phyloP scores from a whole-genome alignment of 257 asterid species.

The Solanum pimpinellifolium region DNA sequence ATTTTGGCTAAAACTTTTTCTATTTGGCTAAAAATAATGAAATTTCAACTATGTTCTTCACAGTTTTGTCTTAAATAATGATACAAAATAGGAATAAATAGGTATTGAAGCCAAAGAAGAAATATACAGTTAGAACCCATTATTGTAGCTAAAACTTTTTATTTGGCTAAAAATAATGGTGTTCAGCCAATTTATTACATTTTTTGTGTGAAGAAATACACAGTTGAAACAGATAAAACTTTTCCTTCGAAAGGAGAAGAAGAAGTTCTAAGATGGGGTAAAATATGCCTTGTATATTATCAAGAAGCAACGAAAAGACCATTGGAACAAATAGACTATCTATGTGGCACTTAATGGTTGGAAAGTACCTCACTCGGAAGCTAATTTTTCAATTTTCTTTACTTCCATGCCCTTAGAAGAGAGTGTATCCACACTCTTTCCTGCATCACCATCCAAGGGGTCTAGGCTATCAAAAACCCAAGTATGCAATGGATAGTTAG shows the following conservation, averaged over 20 bases:
- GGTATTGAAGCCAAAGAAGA: neutral
- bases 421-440: neutral
- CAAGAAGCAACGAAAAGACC: neutral
- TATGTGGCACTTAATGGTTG: neutral
- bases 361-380: neutral
- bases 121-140: neutral
- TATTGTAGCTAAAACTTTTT: neutral
- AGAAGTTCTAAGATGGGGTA: neutral
- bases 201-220: neutral
- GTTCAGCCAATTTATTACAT: neutral
- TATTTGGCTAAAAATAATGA: neutral
- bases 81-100: neutral
- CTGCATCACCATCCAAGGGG: neutral
- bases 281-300: neutral
- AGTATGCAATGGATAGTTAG: neutral
- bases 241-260: neutral
- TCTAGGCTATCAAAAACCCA: neutral
- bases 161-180: neutral
- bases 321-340: neutral
- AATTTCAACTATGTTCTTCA: neutral
- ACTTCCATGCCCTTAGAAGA: neutral
- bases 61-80: neutral
- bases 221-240: neutral
- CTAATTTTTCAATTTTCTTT: neutral
- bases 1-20: neutral